Percentiles rank a stretch among this genome's conserved stretches.
These are phyloP conservation scores for Xylariales sp. DNA, from an alignment of 2,329 filamentous ascomycete genomes.

Conservation along the genomic window DNA sequence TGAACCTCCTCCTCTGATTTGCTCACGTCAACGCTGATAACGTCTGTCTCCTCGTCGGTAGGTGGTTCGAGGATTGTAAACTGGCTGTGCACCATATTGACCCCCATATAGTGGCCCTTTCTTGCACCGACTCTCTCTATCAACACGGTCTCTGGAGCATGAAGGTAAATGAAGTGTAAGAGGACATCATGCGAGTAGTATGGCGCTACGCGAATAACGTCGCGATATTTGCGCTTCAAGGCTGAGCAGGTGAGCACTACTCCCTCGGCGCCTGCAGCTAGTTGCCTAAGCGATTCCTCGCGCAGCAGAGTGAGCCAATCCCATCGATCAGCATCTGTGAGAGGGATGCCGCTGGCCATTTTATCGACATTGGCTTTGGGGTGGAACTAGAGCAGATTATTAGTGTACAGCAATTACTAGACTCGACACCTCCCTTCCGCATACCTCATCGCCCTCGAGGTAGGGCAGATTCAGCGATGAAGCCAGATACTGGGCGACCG, in stretches of 20 bases:
- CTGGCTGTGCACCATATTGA: constrained; percentile 91
- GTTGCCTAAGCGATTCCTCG: constrained; percentile 56
- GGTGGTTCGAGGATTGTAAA: constrained; percentile 85
- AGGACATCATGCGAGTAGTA: constrained; percentile 69
- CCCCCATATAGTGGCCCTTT: constrained; percentile 91
- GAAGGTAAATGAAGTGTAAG: constrained; percentile 90
- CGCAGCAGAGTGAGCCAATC: constrained; percentile 86
- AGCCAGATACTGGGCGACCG: constrained; percentile 63
- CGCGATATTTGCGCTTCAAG: constrained; percentile 94
- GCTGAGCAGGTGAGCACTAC: constrained; percentile 97
- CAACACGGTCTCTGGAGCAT: constrained; percentile 70
- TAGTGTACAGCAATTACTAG: constrained; percentile 5
- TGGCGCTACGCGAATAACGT: constrained; percentile 77
- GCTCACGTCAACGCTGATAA: constrained; percentile 67
- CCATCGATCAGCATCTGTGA: constrained; percentile 94
- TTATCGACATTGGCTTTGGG: constrained; percentile 79
- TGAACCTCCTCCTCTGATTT: constrained; percentile 54
- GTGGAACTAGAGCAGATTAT: constrained; percentile 61
- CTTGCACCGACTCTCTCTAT: constrained; percentile 69
- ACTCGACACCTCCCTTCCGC: constrained; percentile 23
- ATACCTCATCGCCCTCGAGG: constrained; percentile 74
- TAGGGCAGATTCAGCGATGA: constrained; percentile 61
- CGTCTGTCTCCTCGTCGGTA: constrained; percentile 63
- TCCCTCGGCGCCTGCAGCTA: constrained; percentile 56
- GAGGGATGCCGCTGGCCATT: constrained; percentile 77